Percentiles rank a stretch among this genome's conserved stretches.
Conservation (phyloP, 2,329 filamentous ascomycete species). For the Corynespora cassiicola region DNA sequence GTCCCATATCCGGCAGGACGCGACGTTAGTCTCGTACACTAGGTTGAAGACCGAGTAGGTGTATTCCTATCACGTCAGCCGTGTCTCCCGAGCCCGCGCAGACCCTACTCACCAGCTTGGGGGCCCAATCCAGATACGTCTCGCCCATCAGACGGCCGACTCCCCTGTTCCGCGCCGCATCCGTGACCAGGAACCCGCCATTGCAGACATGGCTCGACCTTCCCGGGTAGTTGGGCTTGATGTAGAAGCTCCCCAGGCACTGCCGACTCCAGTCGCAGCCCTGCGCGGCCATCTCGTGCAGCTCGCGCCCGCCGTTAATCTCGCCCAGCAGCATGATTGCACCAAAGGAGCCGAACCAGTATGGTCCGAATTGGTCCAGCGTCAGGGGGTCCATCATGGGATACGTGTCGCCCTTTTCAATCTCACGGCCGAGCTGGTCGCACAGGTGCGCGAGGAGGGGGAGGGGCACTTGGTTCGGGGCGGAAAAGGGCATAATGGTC, state of each 20-base stretch:
- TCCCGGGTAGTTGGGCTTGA: conserved; percentile 93
- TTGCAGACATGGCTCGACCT: conserved; percentile 88
- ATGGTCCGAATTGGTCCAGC: conserved; percentile 75
- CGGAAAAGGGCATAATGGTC: conserved; percentile 82
- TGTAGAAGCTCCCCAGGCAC: conserved; percentile 90
- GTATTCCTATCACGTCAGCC: conserved; percentile 66
- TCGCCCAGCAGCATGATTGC: conserved; percentile 86
- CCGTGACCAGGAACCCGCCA: conserved; percentile 59
- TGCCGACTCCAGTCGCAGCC: conserved; percentile 75
- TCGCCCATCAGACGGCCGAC: conserved; percentile 61
- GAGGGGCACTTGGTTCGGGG: conserved; percentile 76
- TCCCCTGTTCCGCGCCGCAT: conserved; percentile 55
- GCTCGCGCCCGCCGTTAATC: conserved; percentile 62
- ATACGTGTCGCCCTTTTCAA: conserved; percentile 90
- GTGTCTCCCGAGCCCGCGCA: neutral
- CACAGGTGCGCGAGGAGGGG: conserved; percentile 79
- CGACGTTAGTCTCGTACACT: conserved; percentile 92
- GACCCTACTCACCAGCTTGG: conserved; percentile 49
- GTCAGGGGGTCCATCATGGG: conserved; percentile 82
- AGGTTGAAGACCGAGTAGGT: conserved; percentile 94
- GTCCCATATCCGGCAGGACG: conserved; percentile 90
- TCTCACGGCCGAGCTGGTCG: conserved; percentile 86
- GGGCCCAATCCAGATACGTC: conserved; percentile 59
- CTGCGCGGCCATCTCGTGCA: conserved; percentile 52
- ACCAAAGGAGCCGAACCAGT: conserved; percentile 92